Conservation (phyloP, 257 asterid species). For the Linaria vulgaris region DNA sequence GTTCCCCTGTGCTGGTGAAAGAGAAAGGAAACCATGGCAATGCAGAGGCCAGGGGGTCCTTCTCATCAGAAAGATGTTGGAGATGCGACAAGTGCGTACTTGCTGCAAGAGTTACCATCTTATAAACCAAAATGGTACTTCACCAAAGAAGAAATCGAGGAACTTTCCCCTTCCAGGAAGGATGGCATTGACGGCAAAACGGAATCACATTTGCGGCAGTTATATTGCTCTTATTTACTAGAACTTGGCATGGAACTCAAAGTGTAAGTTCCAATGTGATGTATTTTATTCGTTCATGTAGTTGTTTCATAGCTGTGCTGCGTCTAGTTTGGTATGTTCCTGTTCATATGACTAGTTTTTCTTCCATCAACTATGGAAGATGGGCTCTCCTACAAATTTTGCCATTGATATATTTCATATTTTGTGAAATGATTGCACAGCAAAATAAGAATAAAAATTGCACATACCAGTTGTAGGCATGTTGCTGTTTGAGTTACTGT, state of each 20-base stretch:
- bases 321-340: slow-evolving; percentile 2
- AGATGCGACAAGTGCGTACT: slow-evolving; percentile 16
- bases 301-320: slow-evolving; percentile 4
- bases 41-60: slow-evolving; percentile 38
- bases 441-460: no score
- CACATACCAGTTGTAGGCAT: not conserved
- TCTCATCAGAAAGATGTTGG: slow-evolving; percentile 27
- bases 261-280: slow-evolving; percentile 43
- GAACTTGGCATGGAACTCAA: slow-evolving; percentile 61
- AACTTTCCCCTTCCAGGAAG: slow-evolving; percentile 56
- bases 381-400: not conserved
- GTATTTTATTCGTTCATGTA: slow-evolving; percentile 15
- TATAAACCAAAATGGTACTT: slow-evolving; percentile 46
- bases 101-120: slow-evolving; percentile 26
- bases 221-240: slow-evolving; percentile 50
- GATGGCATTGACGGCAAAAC: slow-evolving; percentile 46
- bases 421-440: no score
- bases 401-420: not conserved
- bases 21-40: slow-evolving; percentile 43
- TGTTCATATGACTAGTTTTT: no score
- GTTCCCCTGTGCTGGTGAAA: slow-evolving; percentile 23
- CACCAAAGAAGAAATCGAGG: slow-evolving; percentile 52
- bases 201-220: slow-evolving; percentile 45
- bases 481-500: slow-evolving; percentile 1
- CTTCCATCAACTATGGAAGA: no score